Base-by-base conservation (phyloP, 805 yeast genomes). In the Saccharomycopsis synnaedendra region DNA sequence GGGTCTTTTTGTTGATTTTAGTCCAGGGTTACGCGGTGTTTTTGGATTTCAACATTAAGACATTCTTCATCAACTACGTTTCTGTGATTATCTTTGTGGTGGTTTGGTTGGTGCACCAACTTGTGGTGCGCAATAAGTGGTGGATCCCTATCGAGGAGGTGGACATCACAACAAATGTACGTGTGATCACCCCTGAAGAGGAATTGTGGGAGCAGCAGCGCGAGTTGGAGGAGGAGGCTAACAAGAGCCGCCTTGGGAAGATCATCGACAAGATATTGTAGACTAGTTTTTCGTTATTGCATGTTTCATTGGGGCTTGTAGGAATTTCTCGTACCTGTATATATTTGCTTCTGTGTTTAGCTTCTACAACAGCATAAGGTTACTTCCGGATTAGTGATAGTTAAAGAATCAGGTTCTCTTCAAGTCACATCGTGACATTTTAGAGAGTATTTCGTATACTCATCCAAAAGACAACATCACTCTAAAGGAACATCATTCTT, bases 11-110 rank as follows among this genome's bases (percentile, higher is more conserved):
- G 32, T 74, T 86, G 58, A 74, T 75, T 31, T 69, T 85, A 52
- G 69, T 85, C 52, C 89, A 86, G 64, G 95, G 95, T 37, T 85
- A 73, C 61, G 62, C 72, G 1, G 75, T 76, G 1, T 85, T 85
- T 64, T 76, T 76, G 47, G 66, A 82, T 57, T 52, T 41, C 35
- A 66, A 65, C 50, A 83, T 75, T 3, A 61, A 75, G 7, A 64
- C 66, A 36, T 85, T 85, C 67, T 76, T 84, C 60, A 76, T 85
- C 30, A 75, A 84, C 29, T 85, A 85, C 59, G 68, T 85, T 48
- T 84, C 90, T 10, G 68, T 82, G 27, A 71, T 83, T 48, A 63
- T 82, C 43, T 80, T 80, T 60, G 66, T 71, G 41, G 73, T 65
- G 6, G 56, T 74, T 5, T 85, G 79, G 79, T 48, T 71, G 3